phyloP scores from a whole-genome alignment of 2,329 filamentous ascomycete genomes.

The Aureobasidium sp. region DNA sequence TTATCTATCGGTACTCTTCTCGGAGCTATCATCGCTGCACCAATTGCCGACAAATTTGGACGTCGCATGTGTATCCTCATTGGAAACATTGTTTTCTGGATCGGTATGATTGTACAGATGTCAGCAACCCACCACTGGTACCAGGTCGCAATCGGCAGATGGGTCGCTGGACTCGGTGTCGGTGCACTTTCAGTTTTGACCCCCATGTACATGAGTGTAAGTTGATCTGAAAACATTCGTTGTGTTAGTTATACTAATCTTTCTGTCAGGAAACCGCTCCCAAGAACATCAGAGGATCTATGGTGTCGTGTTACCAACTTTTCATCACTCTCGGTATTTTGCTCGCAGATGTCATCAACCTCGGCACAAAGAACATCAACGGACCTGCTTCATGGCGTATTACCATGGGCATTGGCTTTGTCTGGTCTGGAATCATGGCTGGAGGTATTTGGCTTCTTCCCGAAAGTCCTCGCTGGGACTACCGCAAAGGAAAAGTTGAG shows the following conservation, averaged over 20 bases:
- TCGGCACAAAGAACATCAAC: conserved; percentile 46
- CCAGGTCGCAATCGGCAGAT: conserved; percentile 58
- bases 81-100: conserved; percentile 55
- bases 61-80: conserved; percentile 56
- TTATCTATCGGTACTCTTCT: conserved; percentile 52
- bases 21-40: conserved; percentile 52
- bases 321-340: conserved; percentile 64
- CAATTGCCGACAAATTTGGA: conserved; percentile 55
- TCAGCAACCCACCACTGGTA: conserved; percentile 52
- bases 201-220: conserved; percentile 57
- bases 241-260: conserved; percentile 30
- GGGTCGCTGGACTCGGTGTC: conserved; percentile 60
- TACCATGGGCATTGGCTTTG: conserved; percentile 53
- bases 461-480: conserved; percentile 53
- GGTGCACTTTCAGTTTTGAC: conserved; percentile 58
- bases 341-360: conserved; percentile 48
- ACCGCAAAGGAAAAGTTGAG: conserved; percentile 48
- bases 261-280: conserved; percentile 52
- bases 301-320: conserved; percentile 61
- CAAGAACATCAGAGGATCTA: conserved; percentile 55
- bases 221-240: background rate
- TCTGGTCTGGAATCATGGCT: conserved; percentile 50
- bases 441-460: conserved; percentile 49
- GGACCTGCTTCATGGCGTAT: conserved; percentile 56
- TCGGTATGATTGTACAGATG: conserved; percentile 61